Evolutionary conservation across 768 basidiomycete genomes (phyloP).

Genomic region (Tylopilus intermedius): DNA sequence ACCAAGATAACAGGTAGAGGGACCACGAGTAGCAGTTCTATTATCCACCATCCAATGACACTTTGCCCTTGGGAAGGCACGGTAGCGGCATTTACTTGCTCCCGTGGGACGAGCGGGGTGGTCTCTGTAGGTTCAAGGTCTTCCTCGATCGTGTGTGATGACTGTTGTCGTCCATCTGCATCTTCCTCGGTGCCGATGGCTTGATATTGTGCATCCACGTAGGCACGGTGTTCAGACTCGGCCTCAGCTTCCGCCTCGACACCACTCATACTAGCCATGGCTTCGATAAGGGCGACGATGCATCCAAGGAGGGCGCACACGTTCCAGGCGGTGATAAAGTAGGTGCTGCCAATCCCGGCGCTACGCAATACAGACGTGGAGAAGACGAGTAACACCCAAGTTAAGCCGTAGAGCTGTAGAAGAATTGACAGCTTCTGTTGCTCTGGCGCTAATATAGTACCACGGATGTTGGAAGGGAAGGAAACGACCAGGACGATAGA

Average conservation of each 20-base stretch:
- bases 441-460: slow-evolving; percentile 23
- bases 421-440: slow-evolving; percentile 50
- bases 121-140: slow-evolving; percentile 48
- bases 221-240: slow-evolving; percentile 4
- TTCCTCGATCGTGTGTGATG: slow-evolving; percentile 24
- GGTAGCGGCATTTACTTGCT: slow-evolving; percentile 10
- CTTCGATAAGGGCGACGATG: slow-evolving; percentile 36
- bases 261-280: slow-evolving; percentile 17
- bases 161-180: slow-evolving; percentile 7
- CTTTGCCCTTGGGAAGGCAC: slow-evolving; percentile 11
- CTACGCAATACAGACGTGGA: slow-evolving; percentile 43
- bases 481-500: slow-evolving; percentile 39
- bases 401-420: slow-evolving; percentile 51
- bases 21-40: slow-evolving; percentile 52
- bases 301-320: slow-evolving; percentile 39
- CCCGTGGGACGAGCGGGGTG: slow-evolving; percentile 49
- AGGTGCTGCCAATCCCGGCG: slow-evolving; percentile 46
- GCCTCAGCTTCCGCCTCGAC: slow-evolving; percentile 6
- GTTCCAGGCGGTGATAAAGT: slow-evolving; percentile 57
- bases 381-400: slow-evolving; percentile 53
- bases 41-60: slow-evolving; percentile 49
- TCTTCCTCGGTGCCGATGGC: slow-evolving; percentile 21
- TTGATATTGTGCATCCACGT: slow-evolving; percentile 23
- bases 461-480: slow-evolving; percentile 28
- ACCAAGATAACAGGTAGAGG: slow-evolving; percentile 51